Evolutionary conservation across 1,284 basidiomycete species (phyloP).

Genomic region (Puccinia triticina): DNA sequence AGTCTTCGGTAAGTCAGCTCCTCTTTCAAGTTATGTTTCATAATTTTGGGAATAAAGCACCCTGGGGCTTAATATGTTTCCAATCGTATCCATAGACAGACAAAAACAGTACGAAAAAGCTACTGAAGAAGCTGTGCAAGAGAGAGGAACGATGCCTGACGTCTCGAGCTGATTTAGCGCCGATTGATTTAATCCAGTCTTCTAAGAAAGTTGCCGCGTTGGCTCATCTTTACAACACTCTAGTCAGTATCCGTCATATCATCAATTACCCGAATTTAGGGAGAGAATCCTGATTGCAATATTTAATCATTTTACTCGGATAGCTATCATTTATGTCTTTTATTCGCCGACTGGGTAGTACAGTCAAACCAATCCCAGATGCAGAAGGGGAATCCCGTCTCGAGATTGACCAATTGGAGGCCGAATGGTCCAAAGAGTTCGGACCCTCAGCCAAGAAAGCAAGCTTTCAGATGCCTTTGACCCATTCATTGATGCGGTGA

Average conservation of each 20-base stretch:
- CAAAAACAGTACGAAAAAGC: conserved; percentile 10
- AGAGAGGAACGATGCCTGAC: conserved; percentile 72
- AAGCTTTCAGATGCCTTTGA: conserved; percentile 71
- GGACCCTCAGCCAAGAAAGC: conserved; percentile 59
- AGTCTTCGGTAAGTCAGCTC: conserved; percentile 59
- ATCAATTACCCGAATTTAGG: not conserved
- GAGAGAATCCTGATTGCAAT: conserved; percentile 14
- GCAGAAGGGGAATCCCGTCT: conserved; percentile 28
- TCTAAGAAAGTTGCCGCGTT: conserved; percentile 75
- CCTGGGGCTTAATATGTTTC: conserved; percentile 24
- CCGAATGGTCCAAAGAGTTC: conserved; percentile 51
- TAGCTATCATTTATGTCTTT: conserved; percentile 46
- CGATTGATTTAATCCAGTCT: conserved; percentile 75
- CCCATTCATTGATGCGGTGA: conserved; percentile 34
- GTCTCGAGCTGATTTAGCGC: conserved; percentile 64
- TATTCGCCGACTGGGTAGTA: conserved; percentile 39
- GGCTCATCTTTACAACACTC: conserved; percentile 79
- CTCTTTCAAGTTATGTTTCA: not conserved
- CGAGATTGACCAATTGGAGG: conserved; percentile 60
- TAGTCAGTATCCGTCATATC: conserved; percentile 67
- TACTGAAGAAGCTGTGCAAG: conserved; percentile 67
- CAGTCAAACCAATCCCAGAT: conserved; percentile 31
- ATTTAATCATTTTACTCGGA: conserved; percentile 53
- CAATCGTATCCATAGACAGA: conserved; percentile 11
- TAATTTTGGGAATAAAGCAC: not conserved